Percentiles rank a stretch among this genome's conserved stretches.
Evolutionary conservation across 148 eudicot genomes (phyloP).

Genomic region (Rhododendron henanense): DNA sequence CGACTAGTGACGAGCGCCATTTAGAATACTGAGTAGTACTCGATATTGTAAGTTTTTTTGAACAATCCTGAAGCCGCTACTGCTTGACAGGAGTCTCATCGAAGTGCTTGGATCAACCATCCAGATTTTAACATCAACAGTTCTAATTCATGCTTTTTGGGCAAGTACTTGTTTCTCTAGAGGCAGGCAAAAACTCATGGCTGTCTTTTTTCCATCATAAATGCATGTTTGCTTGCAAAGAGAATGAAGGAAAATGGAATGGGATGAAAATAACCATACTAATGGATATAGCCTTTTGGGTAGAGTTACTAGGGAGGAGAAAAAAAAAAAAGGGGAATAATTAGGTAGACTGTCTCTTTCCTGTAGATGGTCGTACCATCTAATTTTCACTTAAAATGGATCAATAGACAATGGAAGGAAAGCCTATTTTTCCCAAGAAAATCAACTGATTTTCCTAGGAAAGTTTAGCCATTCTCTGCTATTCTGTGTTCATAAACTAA

Average conservation of each 20-base stretch:
- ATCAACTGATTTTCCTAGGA: not conserved
- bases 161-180: not conserved
- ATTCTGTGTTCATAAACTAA: constrained; percentile 21
- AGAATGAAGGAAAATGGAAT: constrained; percentile 4
- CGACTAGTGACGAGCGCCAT: no score
- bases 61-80: no score
- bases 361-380: not conserved
- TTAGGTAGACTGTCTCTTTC: not conserved
- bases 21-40: no score
- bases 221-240: constrained; percentile 1
- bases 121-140: no score
- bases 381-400: not conserved
- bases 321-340: not conserved
- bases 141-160: not conserved
- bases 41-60: no score
- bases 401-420: not conserved
- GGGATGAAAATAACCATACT: not conserved
- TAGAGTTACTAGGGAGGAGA: not conserved
- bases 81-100: no score
- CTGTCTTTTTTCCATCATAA: not conserved
- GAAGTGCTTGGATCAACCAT: no score
- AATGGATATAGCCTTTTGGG: not conserved
- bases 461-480: not conserved
- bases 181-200: not conserved
- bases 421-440: not conserved